Conservation (phyloP, 2,329 filamentous ascomycete species). For the Paramyrothecium roridum region DNA sequence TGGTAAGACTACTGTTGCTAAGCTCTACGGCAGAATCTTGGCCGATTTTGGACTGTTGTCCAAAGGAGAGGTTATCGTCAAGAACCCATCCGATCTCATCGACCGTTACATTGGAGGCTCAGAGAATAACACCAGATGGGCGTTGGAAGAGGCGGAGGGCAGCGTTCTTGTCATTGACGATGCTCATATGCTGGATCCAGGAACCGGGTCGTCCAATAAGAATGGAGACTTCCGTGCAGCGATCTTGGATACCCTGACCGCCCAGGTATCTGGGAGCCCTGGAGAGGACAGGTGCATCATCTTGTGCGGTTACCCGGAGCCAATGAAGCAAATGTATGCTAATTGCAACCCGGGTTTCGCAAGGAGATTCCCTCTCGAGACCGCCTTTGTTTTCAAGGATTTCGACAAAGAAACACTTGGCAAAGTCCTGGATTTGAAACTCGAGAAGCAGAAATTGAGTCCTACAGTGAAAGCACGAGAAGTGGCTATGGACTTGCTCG, state of each 20-base stretch:
- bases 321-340: slow-evolving; percentile 70
- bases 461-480: slow-evolving; percentile 50
- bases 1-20: slow-evolving; percentile 71
- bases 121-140: slow-evolving; percentile 67
- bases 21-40: slow-evolving; percentile 66
- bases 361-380: slow-evolving; percentile 62
- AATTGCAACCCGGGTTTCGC: slow-evolving; percentile 68
- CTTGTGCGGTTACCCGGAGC: slow-evolving; percentile 66
- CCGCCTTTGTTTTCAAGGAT: slow-evolving; percentile 68
- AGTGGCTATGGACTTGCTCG: slow-evolving; percentile 58
- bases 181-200: slow-evolving; percentile 62
- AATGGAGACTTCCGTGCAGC: slow-evolving; percentile 52
- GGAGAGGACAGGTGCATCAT: slow-evolving; percentile 73
- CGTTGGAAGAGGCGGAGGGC: slow-evolving; percentile 60
- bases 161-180: slow-evolving; percentile 79
- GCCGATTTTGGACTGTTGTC: slow-evolving; percentile 60
- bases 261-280: slow-evolving; percentile 66
- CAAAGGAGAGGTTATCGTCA: slow-evolving; percentile 55
- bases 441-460: slow-evolving; percentile 52
- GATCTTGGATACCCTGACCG: slow-evolving; percentile 72
- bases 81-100: slow-evolving; percentile 71
- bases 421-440: slow-evolving; percentile 62
- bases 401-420: slow-evolving; percentile 58
- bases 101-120: slow-evolving; percentile 61
- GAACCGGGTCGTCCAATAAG: slow-evolving; percentile 26